A percentile compares a stretch with the other conserved stretches of the same genome.
These are phyloP conservation scores for Heterobasidion occidentale DNA, from an alignment of 1,284 basidiomycete genomes.

Conservation along the genomic window DNA sequence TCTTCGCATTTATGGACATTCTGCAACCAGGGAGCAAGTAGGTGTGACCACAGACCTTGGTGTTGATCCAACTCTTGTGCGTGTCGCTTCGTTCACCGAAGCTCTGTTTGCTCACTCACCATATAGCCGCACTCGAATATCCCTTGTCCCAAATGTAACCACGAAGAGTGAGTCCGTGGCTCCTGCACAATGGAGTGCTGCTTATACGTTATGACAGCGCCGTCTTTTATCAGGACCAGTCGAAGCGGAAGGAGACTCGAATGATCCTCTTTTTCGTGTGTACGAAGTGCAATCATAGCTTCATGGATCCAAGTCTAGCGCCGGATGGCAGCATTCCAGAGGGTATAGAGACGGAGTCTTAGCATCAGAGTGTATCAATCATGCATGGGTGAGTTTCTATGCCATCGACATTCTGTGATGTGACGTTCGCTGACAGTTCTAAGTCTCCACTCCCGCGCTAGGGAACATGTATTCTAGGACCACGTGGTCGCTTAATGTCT, in stretches of 20 bases:
- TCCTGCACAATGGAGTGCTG: slow-evolving; percentile 1
- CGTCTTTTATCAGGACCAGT: slow-evolving; percentile 92
- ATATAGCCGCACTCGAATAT: slow-evolving; percentile 66
- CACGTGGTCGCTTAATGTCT: too few relatives aligned
- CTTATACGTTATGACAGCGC: slow-evolving; percentile 41
- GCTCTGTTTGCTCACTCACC: neutral
- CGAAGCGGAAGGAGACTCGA: slow-evolving; percentile 83
- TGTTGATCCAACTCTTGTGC: slow-evolving; percentile 84
- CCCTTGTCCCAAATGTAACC: slow-evolving; percentile 58
- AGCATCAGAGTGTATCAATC: neutral
- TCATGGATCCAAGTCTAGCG: slow-evolving; percentile 58
- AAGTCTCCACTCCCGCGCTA: too few relatives aligned
- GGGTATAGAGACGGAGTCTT: neutral
- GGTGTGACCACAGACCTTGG: slow-evolving; percentile 89
- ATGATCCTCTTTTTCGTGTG: slow-evolving; percentile 95
- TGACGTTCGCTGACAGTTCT: too few relatives aligned
- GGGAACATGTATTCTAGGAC: too few relatives aligned
- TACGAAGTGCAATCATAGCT: slow-evolving; percentile 75
- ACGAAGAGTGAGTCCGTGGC: slow-evolving; percentile 55
- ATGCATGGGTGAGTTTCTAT: too few relatives aligned
- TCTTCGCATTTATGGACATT: neutral
- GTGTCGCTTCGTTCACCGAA: slow-evolving; percentile 13
- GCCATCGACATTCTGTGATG: too few relatives aligned
- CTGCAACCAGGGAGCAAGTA: slow-evolving; percentile 71
- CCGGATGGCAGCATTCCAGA: slow-evolving; percentile 8